Conservation (phyloP, 192 early-diverging fungal genomes). For the Rhizophagus clarus region DNA sequence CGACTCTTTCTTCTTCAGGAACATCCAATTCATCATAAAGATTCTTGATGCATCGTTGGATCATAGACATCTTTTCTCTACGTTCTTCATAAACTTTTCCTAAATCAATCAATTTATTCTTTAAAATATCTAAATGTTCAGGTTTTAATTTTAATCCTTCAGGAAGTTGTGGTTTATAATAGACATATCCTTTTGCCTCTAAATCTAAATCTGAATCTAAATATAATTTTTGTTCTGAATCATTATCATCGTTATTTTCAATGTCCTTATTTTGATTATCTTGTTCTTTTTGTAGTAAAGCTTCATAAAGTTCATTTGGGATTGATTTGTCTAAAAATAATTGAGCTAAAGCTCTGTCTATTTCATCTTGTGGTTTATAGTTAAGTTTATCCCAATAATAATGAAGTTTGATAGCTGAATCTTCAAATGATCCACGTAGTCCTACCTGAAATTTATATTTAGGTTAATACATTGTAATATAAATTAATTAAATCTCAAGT, state of each 20-base stretch:
- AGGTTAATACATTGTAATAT: background rate
- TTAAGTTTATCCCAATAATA: constrained; percentile 21
- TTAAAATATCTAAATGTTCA: constrained; percentile 6
- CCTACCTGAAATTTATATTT: background rate
- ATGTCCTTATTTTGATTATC: constrained; percentile 9
- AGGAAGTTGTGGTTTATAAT: constrained; percentile 23
- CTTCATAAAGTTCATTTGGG: constrained; percentile 19
- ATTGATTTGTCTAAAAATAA: constrained; percentile 21
- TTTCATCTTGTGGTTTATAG: constrained; percentile 19
- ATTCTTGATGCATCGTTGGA: background rate
- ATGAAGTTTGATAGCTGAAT: constrained; percentile 19
- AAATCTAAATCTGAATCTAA: background rate
- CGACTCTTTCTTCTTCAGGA: constrained; percentile 11
- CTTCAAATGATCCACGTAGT: constrained; percentile 22
- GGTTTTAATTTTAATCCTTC: constrained; percentile 2
- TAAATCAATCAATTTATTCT: background rate
- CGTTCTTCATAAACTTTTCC: constrained; percentile 22
- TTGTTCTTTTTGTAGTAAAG: background rate
- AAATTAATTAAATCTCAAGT: background rate
- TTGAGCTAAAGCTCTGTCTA: constrained; percentile 9
- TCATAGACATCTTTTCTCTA: background rate
- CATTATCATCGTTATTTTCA: constrained; percentile 2
- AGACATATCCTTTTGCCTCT: background rate
- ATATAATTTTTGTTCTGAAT: background rate
- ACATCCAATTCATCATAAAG: constrained; percentile 27